A percentile compares a stretch with the other conserved stretches of the same genome.
Conservation (phyloP, 306 rosid genomes). For the Sicyos baderoa region DNA sequence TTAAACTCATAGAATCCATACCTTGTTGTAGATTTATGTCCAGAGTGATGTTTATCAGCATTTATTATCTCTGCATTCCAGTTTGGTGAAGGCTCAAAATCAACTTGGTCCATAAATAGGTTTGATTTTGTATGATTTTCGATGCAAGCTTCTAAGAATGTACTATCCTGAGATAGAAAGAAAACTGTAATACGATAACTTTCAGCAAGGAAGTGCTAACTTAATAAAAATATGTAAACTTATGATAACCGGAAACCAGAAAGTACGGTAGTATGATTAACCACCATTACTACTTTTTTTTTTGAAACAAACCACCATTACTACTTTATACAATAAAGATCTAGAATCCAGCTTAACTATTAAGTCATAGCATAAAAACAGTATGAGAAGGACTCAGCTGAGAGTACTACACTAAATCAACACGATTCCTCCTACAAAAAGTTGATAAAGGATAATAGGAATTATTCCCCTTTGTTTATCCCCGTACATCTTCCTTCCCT, state of each 20-base stretch:
- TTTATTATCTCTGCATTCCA: conserved; percentile 69
- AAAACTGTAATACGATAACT: conserved; percentile 7
- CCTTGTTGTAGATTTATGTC: conserved; percentile 44
- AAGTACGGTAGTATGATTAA: not conserved
- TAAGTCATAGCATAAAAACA: not conserved
- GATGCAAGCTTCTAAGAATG: conserved; percentile 94
- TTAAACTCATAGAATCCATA: conserved; percentile 21
- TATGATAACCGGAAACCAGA: not conserved
- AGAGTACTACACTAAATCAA: not conserved
- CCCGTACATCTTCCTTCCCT: too few species aligned
- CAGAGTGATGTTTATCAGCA: conserved; percentile 53
- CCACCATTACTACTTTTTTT: not conserved
- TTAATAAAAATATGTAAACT: not conserved
- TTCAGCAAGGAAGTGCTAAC: conserved; percentile 6
- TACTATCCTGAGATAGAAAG: conserved; percentile 62
- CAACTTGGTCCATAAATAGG: conserved; percentile 98
- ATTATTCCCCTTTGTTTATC: too few species aligned
- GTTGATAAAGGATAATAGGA: not conserved
- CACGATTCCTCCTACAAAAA: not conserved
- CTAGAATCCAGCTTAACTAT: conserved; percentile 8
- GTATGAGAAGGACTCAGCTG: conserved; percentile 12
- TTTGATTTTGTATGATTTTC: conserved; percentile 95
- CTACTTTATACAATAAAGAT: not conserved
- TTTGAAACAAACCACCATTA: not conserved
- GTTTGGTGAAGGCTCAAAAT: conserved; percentile 80